These are phyloP conservation scores for Linum trigynum DNA, from an alignment of 345 rosid genomes.

Conservation along the genomic window DNA sequence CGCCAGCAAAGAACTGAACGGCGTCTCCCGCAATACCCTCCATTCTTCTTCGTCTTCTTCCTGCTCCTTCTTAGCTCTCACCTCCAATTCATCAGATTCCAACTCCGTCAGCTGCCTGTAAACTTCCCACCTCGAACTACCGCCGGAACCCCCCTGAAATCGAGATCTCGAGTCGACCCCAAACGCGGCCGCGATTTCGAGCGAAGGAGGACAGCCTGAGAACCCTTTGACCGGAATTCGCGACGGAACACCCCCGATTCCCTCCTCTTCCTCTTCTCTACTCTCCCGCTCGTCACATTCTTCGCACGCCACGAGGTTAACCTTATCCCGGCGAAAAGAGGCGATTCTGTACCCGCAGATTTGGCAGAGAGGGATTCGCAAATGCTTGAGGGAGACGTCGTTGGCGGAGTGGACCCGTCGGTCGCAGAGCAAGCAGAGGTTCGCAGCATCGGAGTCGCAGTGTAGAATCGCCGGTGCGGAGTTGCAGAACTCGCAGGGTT, in stretches of 20 bases:
- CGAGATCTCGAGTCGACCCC: constrained; percentile 19
- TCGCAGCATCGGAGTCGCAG: constrained; percentile 20
- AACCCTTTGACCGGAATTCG: constrained; percentile 26
- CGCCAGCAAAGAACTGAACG: constrained; percentile 12
- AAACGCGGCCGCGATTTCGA: constrained; percentile 21
- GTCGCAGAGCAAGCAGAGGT: constrained; percentile 19
- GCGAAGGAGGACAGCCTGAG: constrained; percentile 30
- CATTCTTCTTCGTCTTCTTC: constrained; percentile 10
- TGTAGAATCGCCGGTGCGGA: constrained; percentile 14
- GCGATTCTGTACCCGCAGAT: constrained; percentile 11
- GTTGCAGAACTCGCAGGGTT: constrained; percentile 17
- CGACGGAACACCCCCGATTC: constrained; percentile 15
- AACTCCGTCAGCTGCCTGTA: constrained; percentile 15
- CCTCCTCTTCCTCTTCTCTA: constrained; percentile 6
- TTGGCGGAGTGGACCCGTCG: constrained; percentile 19
- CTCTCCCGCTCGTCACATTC: constrained; percentile 24
- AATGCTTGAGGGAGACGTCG: constrained; percentile 16
- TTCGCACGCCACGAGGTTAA: constrained; percentile 26
- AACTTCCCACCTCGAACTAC: constrained; percentile 11
- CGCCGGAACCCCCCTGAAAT: background rate
- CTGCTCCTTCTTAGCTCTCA: background rate
- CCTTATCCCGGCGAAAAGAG: constrained; percentile 20
- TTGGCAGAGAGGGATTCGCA: constrained; percentile 16
- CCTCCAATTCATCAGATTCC: constrained; percentile 1
- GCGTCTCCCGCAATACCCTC: constrained; percentile 6